Evolutionary conservation across 139 green algal species (phyloP).

Genomic region (Chlamydomonas sp.): DNA sequence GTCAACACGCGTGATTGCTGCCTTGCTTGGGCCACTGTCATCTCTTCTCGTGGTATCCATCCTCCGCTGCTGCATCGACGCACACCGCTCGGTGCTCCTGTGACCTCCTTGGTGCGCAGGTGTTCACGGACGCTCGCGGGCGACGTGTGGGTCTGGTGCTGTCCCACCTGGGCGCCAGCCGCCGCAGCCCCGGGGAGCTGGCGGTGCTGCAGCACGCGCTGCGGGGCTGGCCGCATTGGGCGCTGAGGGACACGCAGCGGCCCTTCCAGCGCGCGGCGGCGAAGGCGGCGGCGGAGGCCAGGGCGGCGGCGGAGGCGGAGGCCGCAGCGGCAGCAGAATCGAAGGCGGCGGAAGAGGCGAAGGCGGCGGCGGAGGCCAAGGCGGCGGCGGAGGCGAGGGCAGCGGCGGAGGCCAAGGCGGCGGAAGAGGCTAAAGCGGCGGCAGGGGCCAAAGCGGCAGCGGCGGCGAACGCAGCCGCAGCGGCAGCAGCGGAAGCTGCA

Average conservation of each 20-base stretch:
- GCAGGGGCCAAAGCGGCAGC: not conserved
- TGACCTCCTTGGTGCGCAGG: not conserved
- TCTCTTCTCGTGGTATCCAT: too few relatives aligned
- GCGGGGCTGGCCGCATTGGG: slow-evolving; percentile 7
- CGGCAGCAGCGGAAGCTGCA: not conserved
- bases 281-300: not conserved
- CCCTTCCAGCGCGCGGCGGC: not conserved
- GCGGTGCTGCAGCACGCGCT: slow-evolving; percentile 19
- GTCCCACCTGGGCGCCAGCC: slow-evolving; percentile 18
- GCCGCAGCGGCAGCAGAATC: not conserved
- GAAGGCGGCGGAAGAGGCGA: not conserved
- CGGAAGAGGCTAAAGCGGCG: not conserved
- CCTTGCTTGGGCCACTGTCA: too few relatives aligned
- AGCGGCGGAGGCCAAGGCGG: not conserved
- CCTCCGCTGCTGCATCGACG: too few relatives aligned
- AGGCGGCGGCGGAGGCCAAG: not conserved
- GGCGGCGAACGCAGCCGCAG: not conserved
- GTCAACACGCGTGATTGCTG: too few relatives aligned
- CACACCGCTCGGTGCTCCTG: not conserved
- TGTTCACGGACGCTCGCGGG: slow-evolving; percentile 19
- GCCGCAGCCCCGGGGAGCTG: slow-evolving; percentile 12
- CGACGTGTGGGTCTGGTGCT: slow-evolving; percentile 11
- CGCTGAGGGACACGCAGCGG: slow-evolving; percentile 10
- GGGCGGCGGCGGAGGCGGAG: not conserved
- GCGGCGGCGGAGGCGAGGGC: not conserved